Conservation (phyloP, 129 eudicot genomes). For the Saussurea involucrata region DNA sequence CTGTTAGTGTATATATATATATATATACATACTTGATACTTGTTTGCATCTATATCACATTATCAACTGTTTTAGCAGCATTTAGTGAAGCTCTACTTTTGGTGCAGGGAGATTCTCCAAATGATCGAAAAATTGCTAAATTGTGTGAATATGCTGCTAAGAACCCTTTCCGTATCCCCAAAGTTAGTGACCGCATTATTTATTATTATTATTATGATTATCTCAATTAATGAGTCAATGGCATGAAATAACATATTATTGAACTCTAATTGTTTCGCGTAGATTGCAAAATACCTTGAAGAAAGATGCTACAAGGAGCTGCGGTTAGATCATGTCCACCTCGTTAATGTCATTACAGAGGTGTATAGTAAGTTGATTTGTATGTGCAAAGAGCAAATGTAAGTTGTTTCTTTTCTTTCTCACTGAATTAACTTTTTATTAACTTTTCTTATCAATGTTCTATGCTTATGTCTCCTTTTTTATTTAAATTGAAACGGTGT, state of each 20-base stretch:
- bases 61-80: background rate
- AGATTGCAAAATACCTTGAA: conserved; percentile 94
- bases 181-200: conserved; percentile 41
- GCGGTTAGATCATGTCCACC: conserved; percentile 58
- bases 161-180: conserved; percentile 87
- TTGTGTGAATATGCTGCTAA: conserved; percentile 96
- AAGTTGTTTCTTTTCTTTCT: conserved; percentile 35
- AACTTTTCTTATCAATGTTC: background rate
- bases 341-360: conserved; percentile 55
- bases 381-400: conserved; percentile 87
- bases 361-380: conserved; percentile 74
- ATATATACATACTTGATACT: background rate
- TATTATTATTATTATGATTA: too few species aligned
- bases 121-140: conserved; percentile 74
- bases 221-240: background rate
- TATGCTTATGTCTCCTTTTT: background rate
- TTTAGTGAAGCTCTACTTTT: background rate
- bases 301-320: conserved; percentile 92
- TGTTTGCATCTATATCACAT: background rate
- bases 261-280: background rate
- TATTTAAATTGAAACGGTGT: background rate
- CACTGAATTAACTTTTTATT: too few species aligned
- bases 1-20: conserved; percentile 47
- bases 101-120: conserved; percentile 70
- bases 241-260: conserved; percentile 1